Conservation (phyloP, 768 basidiomycete genomes). For the Tylopilus sp. region DNA sequence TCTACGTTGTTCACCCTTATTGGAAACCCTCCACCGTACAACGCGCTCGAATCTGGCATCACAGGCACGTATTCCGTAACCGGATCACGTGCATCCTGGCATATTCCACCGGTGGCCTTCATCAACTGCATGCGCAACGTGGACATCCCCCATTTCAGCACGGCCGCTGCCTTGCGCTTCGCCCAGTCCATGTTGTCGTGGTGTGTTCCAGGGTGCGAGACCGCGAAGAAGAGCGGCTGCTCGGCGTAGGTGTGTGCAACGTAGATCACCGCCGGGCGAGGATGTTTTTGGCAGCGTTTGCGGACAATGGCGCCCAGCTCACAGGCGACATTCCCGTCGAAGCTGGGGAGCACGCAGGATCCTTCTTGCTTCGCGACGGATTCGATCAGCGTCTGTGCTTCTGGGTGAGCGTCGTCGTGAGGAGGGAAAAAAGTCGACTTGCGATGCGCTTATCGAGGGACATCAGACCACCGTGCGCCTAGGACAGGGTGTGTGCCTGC, state of each 20-base stretch:
- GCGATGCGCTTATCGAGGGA: too few species aligned
- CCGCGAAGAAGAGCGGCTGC: constrained; percentile 32
- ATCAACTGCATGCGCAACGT: constrained; percentile 24
- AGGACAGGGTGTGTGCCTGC: too few species aligned
- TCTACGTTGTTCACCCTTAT: constrained; percentile 33
- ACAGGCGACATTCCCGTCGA: constrained; percentile 34
- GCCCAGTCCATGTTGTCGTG: constrained; percentile 34
- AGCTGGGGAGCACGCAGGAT: constrained; percentile 23
- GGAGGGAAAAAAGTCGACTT: too few species aligned
- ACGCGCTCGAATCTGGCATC: constrained; percentile 28
- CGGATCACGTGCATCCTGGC: too few species aligned
- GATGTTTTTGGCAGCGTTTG: constrained; percentile 9
- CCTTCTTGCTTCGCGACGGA: constrained; percentile 24
- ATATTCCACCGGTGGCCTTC: too few species aligned
- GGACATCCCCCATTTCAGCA: constrained; percentile 32
- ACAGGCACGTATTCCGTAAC: too few species aligned
- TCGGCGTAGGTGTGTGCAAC: constrained; percentile 27
- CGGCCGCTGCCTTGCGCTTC: constrained; percentile 31
- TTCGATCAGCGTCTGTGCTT: too few species aligned
- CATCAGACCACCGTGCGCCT: too few species aligned
- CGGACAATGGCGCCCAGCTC: constrained; percentile 34
- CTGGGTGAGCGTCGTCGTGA: too few species aligned
- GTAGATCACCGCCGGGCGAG: constrained; percentile 25
- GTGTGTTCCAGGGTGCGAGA: constrained; percentile 26
- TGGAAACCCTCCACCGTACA: constrained; percentile 34